These are phyloP conservation scores for Juglanconis juglandina DNA, from an alignment of 2,329 filamentous ascomycete species.

Conservation along the genomic window DNA sequence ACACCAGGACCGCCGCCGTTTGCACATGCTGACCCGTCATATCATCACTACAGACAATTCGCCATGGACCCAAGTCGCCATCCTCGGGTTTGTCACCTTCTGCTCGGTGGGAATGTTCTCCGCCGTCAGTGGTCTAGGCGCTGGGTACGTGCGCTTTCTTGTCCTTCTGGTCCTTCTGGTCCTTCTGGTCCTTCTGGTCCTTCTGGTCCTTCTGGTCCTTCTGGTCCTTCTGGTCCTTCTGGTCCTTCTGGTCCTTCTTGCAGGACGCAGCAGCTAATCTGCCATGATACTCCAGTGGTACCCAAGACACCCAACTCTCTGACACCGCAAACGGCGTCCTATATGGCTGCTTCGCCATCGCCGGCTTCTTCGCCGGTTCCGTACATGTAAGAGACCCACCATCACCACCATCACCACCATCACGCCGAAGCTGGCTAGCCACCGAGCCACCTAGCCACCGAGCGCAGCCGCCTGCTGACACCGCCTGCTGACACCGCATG, in stretches of 20 bases:
- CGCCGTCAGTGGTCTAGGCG: constrained; percentile 19
- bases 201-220: too few species aligned
- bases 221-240: too few species aligned
- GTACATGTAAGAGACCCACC: constrained; percentile 16
- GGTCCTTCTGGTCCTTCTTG: not conserved
- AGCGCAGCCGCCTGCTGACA: not conserved
- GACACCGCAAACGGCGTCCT: constrained; percentile 21
- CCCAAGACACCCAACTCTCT: constrained; percentile 17
- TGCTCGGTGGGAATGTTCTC: constrained; percentile 25
- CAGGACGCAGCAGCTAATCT: not conserved
- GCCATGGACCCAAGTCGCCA: constrained; percentile 22
- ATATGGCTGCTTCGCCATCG: constrained; percentile 22
- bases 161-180: not conserved
- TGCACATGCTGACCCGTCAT: not conserved
- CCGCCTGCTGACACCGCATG: not conserved
- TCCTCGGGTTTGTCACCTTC: constrained; percentile 23
- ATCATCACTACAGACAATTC: constrained; percentile 14
- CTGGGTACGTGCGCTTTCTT: constrained; percentile 2
- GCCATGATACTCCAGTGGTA: constrained; percentile 7
- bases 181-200: not conserved
- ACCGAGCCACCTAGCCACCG: too few species aligned
- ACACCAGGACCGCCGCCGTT: too few species aligned
- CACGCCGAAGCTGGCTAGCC: not conserved
- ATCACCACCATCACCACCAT: too few species aligned
- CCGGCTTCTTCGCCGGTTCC: constrained; percentile 19